phyloP scores from a whole-genome alignment of 768 basidiomycete species.

The Stropharia rugosoannulata region DNA sequence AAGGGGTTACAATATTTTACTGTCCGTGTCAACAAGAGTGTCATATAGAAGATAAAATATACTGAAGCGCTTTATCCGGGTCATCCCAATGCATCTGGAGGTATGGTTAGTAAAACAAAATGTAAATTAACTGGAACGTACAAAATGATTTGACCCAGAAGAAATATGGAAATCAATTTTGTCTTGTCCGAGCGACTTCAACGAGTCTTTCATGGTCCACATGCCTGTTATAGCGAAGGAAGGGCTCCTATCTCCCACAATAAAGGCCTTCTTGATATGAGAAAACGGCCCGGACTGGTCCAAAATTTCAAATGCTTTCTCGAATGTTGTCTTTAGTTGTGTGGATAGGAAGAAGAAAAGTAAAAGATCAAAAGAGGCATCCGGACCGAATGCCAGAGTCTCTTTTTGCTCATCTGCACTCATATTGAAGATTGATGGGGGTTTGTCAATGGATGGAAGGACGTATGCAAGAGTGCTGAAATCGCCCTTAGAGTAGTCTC shows the following conservation, averaged over 20 bases:
- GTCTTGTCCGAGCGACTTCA: slow-evolving; percentile 3
- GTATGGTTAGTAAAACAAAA: background rate
- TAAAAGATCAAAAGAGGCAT: slow-evolving; percentile 5
- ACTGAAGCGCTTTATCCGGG: slow-evolving; percentile 3
- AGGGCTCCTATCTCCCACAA: slow-evolving; percentile 16
- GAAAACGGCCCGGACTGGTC: slow-evolving; percentile 13
- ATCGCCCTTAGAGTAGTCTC: slow-evolving; percentile 23
- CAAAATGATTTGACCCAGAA: slow-evolving; percentile 20
- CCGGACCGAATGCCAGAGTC: slow-evolving; percentile 2
- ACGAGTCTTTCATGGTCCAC: slow-evolving; percentile 22
- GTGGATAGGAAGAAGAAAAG: slow-evolving; percentile 15
- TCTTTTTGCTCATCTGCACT: slow-evolving; percentile 9
- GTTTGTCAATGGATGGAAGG: slow-evolving; percentile 14
- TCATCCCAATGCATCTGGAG: slow-evolving; percentile 24
- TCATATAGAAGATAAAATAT: no score
- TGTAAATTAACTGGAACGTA: slow-evolving; percentile 4
- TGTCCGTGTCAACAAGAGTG: no score
- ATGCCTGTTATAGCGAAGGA: slow-evolving; percentile 14
- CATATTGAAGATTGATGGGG: slow-evolving; percentile 26
- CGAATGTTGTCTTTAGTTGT: slow-evolving; percentile 19
- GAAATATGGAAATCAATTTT: slow-evolving; percentile 13
- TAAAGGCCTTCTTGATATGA: slow-evolving; percentile 9
- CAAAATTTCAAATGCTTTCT: slow-evolving; percentile 17
- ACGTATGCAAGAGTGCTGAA: slow-evolving; percentile 22
- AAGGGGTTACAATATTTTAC: no score